Evolutionary conservation across 345 rosid species (phyloP).

Genomic region (Linum lewisii): DNA sequence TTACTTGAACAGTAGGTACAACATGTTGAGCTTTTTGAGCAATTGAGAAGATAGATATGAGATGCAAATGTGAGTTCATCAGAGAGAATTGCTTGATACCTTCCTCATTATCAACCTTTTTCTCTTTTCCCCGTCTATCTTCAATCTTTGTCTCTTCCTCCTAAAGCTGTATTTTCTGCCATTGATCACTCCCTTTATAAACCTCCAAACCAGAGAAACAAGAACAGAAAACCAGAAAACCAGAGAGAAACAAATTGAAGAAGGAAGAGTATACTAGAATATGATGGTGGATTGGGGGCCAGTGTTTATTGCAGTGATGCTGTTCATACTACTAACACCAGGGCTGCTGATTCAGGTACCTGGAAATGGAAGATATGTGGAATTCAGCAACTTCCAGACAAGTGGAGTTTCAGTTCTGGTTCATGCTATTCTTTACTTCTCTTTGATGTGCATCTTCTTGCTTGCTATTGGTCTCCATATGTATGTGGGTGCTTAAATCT

Average conservation of each 20-base stretch:
- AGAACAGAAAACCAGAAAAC: neutral
- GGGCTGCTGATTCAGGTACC: conserved; percentile 83
- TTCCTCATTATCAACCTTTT: neutral
- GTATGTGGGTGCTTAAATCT: conserved; percentile 38
- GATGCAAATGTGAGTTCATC: no score
- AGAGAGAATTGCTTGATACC: neutral
- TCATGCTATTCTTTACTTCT: conserved; percentile 66
- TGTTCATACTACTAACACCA: conserved; percentile 71
- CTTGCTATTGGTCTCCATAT: conserved; percentile 72
- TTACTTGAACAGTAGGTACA: neutral
- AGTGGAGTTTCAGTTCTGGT: conserved; percentile 77
- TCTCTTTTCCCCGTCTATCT: neutral
- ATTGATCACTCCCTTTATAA: neutral
- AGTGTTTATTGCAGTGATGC: conserved; percentile 72
- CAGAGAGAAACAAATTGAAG: no score
- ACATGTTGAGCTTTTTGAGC: neutral
- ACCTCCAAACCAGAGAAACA: neutral
- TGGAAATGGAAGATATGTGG: conserved; percentile 37
- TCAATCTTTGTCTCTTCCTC: neutral
- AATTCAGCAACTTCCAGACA: conserved; percentile 84
- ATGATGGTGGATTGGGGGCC: conserved; percentile 94
- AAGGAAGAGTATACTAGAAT: neutral
- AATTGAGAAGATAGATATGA: neutral
- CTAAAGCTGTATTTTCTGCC: neutral
- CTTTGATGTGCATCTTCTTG: conserved; percentile 76